These are phyloP conservation scores for Candida berthetii DNA, from an alignment of 805 yeast species.

Conservation along the genomic window DNA sequence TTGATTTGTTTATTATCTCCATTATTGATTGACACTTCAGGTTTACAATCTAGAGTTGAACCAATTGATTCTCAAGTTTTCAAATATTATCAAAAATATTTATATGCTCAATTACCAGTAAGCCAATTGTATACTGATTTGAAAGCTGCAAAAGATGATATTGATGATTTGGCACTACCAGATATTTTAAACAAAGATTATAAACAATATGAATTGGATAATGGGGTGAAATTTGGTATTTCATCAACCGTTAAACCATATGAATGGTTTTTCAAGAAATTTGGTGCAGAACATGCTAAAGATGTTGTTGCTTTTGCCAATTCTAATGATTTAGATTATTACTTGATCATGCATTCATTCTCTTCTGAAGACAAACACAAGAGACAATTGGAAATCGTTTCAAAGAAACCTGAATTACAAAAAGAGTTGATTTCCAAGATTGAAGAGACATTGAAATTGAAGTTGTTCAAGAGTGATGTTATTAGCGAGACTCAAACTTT, in stretches of 20 bases:
- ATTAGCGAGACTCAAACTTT: background rate
- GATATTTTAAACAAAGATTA: slow-evolving; percentile 81
- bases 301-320: slow-evolving; percentile 18
- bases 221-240: slow-evolving; percentile 53
- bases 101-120: background rate
- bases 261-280: slow-evolving; percentile 27
- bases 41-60: slow-evolving; percentile 60
- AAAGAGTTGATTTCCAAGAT: too few relatives aligned
- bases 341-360: slow-evolving; percentile 44
- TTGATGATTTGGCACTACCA: slow-evolving; percentile 48
- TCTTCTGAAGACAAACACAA: slow-evolving; percentile 23
- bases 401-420: background rate
- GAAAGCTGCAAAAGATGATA: slow-evolving; percentile 49
- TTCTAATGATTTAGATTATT: slow-evolving; percentile 29
- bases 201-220: slow-evolving; percentile 51
- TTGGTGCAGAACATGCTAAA: slow-evolving; percentile 12
- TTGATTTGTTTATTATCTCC: slow-evolving; percentile 57
- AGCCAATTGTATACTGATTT: slow-evolving; percentile 25
- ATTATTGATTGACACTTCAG: slow-evolving; percentile 68
- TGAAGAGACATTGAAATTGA: background rate
- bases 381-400: slow-evolving; percentile 37
- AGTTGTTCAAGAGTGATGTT: background rate
- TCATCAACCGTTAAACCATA: slow-evolving; percentile 67
- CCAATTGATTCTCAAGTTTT: slow-evolving; percentile 45
- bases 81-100: slow-evolving; percentile 24